Percentiles rank a stretch among this genome's conserved stretches.
Evolutionary conservation across 108 stramenopile genomes (phyloP).

Genomic region (Fragilariopsis cylindrus): DNA sequence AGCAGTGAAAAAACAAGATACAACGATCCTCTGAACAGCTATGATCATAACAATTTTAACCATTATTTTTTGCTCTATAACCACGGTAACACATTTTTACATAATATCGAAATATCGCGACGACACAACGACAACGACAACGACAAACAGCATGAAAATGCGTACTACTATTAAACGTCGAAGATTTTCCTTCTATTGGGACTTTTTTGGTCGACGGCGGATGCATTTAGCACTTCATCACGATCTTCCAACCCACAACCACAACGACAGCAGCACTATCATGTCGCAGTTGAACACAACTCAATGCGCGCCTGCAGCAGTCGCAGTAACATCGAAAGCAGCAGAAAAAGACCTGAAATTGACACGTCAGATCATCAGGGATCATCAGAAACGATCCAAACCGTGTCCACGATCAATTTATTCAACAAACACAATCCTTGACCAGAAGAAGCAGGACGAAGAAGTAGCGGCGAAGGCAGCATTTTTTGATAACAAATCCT

Average conservation of each 20-base stretch:
- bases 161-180: too few relatives aligned
- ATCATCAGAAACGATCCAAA: slow-evolving; percentile 34
- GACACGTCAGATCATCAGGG: slow-evolving; percentile 51
- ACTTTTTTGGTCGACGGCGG: not conserved
- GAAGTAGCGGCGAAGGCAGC: not conserved
- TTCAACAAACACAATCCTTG: slow-evolving; percentile 30
- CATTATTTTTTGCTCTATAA: too few relatives aligned
- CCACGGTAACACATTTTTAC: too few relatives aligned
- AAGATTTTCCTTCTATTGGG: too few relatives aligned
- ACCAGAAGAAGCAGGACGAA: slow-evolving; percentile 6
- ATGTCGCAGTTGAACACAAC: not conserved
- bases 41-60: too few relatives aligned
- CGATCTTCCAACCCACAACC: not conserved
- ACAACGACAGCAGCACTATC: not conserved
- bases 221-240: not conserved
- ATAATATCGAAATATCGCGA: too few relatives aligned
- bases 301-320: slow-evolving; percentile 24
- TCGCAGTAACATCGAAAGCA: slow-evolving; percentile 37
- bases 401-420: slow-evolving; percentile 44
- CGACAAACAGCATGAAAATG: too few relatives aligned
- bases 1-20: too few relatives aligned
- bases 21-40: too few relatives aligned
- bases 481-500: not conserved
- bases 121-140: too few relatives aligned
- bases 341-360: slow-evolving; percentile 48